Conservation (phyloP, 1,139 yeast genomes). For the Lodderomyces metapsilosis region DNA sequence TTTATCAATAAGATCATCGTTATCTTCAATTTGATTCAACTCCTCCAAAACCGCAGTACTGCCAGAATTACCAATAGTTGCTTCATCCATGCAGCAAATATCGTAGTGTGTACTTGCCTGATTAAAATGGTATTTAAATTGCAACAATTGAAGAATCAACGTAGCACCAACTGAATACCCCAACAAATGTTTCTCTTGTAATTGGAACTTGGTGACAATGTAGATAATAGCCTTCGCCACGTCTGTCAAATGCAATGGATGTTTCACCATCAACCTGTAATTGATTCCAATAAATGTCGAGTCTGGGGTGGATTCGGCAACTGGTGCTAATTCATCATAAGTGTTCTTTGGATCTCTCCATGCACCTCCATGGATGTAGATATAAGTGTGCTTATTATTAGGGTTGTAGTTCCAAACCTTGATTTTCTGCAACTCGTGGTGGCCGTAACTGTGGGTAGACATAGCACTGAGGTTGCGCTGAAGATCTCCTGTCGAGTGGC, state of each 20-base stretch:
- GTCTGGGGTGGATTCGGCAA: slow-evolving; percentile 21
- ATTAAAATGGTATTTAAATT: slow-evolving; percentile 20
- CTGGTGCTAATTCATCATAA: slow-evolving; percentile 48
- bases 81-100: slow-evolving; percentile 11
- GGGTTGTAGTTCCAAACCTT: slow-evolving; percentile 20
- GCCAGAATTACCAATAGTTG: neutral
- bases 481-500: too few relatives aligned
- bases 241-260: slow-evolving; percentile 66
- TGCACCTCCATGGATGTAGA: slow-evolving; percentile 85
- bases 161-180: slow-evolving; percentile 91
- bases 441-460: slow-evolving; percentile 20
- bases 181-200: slow-evolving; percentile 29
- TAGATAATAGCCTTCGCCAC: slow-evolving; percentile 43
- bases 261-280: slow-evolving; percentile 58
- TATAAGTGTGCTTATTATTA: slow-evolving; percentile 20
- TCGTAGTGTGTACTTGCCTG: slow-evolving; percentile 16
- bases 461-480: neutral
- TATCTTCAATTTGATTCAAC: neutral
- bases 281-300: slow-evolving; percentile 49
- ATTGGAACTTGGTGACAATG: slow-evolving; percentile 20
- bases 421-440: slow-evolving; percentile 22
- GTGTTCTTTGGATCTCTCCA: slow-evolving; percentile 76
- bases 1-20: neutral
- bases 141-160: slow-evolving; percentile 56
- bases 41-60: neutral